Conservation (phyloP, 1,284 basidiomycete species). For the Cerioporus squamosus region DNA sequence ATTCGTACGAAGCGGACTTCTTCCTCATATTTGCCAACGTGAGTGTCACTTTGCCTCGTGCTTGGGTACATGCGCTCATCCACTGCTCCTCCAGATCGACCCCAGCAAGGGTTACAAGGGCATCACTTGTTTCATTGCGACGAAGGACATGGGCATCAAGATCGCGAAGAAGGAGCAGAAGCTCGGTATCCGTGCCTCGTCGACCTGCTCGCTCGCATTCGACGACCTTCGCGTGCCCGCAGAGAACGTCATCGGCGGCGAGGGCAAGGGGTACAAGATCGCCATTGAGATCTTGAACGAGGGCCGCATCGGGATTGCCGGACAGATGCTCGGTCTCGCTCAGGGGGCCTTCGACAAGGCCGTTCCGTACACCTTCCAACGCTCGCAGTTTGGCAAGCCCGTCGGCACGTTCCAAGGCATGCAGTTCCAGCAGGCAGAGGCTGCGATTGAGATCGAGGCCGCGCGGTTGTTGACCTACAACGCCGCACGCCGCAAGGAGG, state of each 20-base stretch:
- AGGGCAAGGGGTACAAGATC: slow-evolving; percentile 97
- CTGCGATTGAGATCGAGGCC: slow-evolving; percentile 88
- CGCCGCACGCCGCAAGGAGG: slow-evolving; percentile 92
- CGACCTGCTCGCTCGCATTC: slow-evolving; percentile 95
- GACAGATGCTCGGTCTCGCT: slow-evolving; percentile 95
- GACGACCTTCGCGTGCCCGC: slow-evolving; percentile 93
- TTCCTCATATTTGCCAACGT: slow-evolving; percentile 96
- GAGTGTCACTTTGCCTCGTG: slow-evolving; percentile 21
- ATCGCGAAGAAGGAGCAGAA: slow-evolving; percentile 99
- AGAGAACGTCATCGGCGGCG: slow-evolving; percentile 93
- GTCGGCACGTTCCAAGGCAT: slow-evolving; percentile 95
- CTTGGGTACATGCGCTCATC: neutral
- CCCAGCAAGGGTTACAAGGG: slow-evolving; percentile 98
- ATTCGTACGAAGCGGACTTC: slow-evolving; percentile 94
- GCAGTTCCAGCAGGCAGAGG: slow-evolving; percentile 93
- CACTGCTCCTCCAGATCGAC: slow-evolving; percentile 59
- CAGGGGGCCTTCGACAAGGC: slow-evolving; percentile 96
- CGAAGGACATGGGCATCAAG: slow-evolving; percentile 95
- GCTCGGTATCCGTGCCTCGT: slow-evolving; percentile 96
- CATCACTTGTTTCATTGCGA: slow-evolving; percentile 96
- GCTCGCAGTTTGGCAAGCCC: slow-evolving; percentile 92
- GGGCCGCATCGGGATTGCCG: slow-evolving; percentile 97
- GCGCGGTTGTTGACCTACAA: slow-evolving; percentile 97
- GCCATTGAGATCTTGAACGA: slow-evolving; percentile 99
- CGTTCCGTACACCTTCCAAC: slow-evolving; percentile 92